Evolutionary conservation across 768 basidiomycete genomes (phyloP).

Genomic region (Chiua virens): DNA sequence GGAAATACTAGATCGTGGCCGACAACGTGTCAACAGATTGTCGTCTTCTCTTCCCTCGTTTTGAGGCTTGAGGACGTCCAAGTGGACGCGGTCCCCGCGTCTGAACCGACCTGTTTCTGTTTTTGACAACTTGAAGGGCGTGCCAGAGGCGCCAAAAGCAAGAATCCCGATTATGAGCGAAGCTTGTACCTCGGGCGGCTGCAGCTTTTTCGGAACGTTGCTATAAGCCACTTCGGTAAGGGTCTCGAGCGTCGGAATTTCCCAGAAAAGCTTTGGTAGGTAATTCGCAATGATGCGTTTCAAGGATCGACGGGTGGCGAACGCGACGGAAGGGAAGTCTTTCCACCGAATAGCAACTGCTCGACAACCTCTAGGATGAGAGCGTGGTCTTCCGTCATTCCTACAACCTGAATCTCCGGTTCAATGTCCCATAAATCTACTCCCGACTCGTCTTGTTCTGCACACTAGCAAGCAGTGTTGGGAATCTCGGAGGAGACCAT

Average conservation of each 20-base stretch:
- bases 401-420: conserved; percentile 14
- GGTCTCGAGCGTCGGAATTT: not conserved
- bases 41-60: not conserved
- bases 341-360: conserved; percentile 24
- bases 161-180: not conserved
- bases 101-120: conserved; percentile 11
- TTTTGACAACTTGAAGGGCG: conserved; percentile 10
- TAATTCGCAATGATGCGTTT: conserved; percentile 5
- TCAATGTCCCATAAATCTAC: conserved; percentile 22
- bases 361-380: conserved; percentile 27
- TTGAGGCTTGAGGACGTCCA: not conserved
- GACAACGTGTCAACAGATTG: conserved; percentile 22
- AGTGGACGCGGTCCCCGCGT: conserved; percentile 14
- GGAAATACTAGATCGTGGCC: conserved; percentile 25
- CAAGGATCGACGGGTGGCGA: conserved; percentile 12
- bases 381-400: conserved; percentile 13
- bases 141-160: conserved; percentile 17
- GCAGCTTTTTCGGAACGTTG: too few species aligned
- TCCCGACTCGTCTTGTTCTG: conserved; percentile 16
- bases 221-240: not conserved
- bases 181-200: not conserved
- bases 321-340: conserved; percentile 19
- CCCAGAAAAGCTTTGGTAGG: conserved; percentile 7
- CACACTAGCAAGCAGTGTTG: conserved; percentile 15
- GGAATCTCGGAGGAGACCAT: conserved; percentile 19